These are phyloP conservation scores for Kregervanrija delftensis DNA, from an alignment of 805 yeast genomes.

Conservation along the genomic window DNA sequence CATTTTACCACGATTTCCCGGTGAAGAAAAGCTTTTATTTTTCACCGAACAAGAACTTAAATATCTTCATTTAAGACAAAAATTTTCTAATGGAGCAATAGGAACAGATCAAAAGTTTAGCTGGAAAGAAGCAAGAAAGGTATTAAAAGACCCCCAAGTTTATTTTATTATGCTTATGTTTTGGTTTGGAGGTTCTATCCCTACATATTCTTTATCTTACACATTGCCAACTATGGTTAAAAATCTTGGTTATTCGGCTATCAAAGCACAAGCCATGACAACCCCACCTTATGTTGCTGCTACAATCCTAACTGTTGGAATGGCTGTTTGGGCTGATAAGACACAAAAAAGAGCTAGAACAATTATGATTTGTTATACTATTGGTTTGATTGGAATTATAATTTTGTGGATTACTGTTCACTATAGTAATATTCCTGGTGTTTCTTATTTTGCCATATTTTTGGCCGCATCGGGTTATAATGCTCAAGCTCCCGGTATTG, in stretches of 20 bases:
- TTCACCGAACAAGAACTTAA: slow-evolving; percentile 6
- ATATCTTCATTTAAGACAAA: no score
- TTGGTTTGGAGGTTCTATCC: slow-evolving; percentile 34
- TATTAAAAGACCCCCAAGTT: no score
- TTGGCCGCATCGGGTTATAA: slow-evolving; percentile 34
- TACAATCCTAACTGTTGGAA: slow-evolving; percentile 21
- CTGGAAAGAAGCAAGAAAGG: no score
- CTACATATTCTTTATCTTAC: slow-evolving; percentile 33
- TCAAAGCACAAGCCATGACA: slow-evolving; percentile 36
- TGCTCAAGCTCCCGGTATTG: slow-evolving; percentile 17
- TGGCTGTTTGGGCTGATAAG: slow-evolving; percentile 27
- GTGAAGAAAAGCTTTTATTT: slow-evolving; percentile 10
- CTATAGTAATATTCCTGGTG: slow-evolving; percentile 34
- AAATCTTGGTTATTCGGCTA: slow-evolving; percentile 35
- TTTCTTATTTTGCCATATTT: slow-evolving; percentile 35
- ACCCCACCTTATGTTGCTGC: slow-evolving; percentile 35
- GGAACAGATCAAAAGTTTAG: no score
- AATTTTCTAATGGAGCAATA: no score
- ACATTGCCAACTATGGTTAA: slow-evolving; percentile 40
- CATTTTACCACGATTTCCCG: slow-evolving; percentile 30
- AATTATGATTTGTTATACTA: slow-evolving; percentile 31
- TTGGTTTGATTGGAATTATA: slow-evolving; percentile 31
- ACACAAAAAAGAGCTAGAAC: slow-evolving; percentile 27
- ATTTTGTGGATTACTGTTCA: slow-evolving; percentile 35
- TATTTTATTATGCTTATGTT: no score